Percentiles rank a stretch among this genome's conserved stretches.
Conservation (phyloP, 805 yeast species). For the Metschnikowia colocasiae region DNA sequence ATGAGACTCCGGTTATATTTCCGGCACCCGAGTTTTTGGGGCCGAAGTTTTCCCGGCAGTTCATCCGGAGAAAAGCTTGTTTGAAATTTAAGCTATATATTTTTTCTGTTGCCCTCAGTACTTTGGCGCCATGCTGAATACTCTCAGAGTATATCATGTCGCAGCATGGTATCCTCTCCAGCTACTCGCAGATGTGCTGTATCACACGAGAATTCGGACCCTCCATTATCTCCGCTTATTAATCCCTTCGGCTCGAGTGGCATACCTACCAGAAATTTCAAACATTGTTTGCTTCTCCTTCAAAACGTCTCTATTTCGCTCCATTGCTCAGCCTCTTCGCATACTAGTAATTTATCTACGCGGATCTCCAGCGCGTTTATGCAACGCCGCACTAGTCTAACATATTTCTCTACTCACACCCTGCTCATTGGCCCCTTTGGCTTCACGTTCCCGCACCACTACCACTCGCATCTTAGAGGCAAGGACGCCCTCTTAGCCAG, state of each 20-base stretch:
- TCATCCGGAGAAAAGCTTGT: no score
- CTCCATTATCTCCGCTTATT: not conserved
- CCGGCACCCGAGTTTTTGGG: no score
- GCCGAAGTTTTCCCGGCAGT: no score
- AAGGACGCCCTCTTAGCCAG: not conserved
- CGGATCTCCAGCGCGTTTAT: conserved; percentile 1
- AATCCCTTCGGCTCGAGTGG: not conserved
- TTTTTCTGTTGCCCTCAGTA: no score
- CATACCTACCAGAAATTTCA: not conserved
- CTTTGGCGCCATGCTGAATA: not conserved
- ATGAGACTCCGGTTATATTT: no score
- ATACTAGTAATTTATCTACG: not conserved
- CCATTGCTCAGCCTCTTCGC: not conserved
- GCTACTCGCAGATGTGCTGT: not conserved
- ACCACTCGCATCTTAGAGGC: not conserved
- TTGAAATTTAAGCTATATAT: no score
- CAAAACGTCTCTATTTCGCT: not conserved
- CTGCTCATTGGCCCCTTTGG: not conserved
- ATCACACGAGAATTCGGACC: not conserved
- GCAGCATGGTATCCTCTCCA: not conserved
- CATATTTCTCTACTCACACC: not conserved
- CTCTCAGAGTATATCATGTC: not conserved
- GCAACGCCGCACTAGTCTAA: conserved; percentile 2
- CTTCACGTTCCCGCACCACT: not conserved
- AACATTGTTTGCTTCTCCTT: not conserved